Conservation (phyloP, 1,284 basidiomycete genomes). For the Boletus austroedulis region DNA sequence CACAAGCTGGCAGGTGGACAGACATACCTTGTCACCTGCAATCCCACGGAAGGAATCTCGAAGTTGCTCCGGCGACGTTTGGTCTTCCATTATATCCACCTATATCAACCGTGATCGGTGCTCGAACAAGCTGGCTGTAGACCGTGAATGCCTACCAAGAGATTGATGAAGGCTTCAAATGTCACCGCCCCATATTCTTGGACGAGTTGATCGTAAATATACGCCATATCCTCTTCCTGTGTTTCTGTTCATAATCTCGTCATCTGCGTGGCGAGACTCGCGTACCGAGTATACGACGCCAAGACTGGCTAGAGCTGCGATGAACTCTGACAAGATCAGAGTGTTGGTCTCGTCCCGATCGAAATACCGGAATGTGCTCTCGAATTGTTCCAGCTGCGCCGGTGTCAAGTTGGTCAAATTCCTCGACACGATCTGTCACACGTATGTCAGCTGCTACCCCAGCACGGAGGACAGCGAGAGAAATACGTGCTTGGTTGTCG, state of each 20-base stretch:
- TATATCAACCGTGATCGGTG: constrained; percentile 32
- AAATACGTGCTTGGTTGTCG: constrained; percentile 79
- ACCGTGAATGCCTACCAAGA: constrained; percentile 58
- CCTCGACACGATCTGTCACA: constrained; percentile 82
- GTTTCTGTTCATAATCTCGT: constrained; percentile 6
- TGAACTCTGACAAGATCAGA: constrained; percentile 82
- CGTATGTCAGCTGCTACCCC: constrained; percentile 7
- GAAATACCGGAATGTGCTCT: constrained; percentile 96
- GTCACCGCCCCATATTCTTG: constrained; percentile 85
- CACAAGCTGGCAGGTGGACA: not conserved
- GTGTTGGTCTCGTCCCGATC: constrained; percentile 92
- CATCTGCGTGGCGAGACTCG: not conserved
- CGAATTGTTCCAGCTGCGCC: constrained; percentile 95
- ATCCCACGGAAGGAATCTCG: constrained; percentile 92
- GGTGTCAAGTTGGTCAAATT: constrained; percentile 93
- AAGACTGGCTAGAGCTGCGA: constrained; percentile 88
- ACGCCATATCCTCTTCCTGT: constrained; percentile 83
- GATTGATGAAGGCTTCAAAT: constrained; percentile 93
- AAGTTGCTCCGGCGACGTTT: constrained; percentile 89
- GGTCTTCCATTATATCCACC: constrained; percentile 96
- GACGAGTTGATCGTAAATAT: constrained; percentile 82
- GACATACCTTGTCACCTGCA: constrained; percentile 80
- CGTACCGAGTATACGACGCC: constrained; percentile 88
- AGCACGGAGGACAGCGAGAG: not conserved
- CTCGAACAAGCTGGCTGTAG: constrained; percentile 1